Evolutionary conservation across 31 red algal genomes (phyloP).

Genomic region (Odonthalia washingtoniensis): DNA sequence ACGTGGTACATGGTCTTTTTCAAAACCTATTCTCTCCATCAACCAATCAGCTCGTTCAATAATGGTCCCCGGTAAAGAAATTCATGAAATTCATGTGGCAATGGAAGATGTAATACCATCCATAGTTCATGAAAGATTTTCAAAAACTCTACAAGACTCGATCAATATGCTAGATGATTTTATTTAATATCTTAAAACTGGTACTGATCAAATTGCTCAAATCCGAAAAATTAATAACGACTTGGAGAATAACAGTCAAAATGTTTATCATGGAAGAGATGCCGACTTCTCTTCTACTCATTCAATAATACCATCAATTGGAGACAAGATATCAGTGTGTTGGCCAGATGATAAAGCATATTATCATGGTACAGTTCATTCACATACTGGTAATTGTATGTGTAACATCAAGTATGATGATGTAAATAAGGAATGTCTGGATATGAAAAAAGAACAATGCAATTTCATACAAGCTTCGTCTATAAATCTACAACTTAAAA

Average conservation of each 20-base stretch:
- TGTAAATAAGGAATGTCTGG: background rate
- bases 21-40: background rate
- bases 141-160: background rate
- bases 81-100: conserved; percentile 3
- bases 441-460: background rate
- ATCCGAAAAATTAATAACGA: background rate
- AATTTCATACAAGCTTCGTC: background rate
- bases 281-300: background rate
- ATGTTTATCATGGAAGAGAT: background rate
- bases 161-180: background rate
- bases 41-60: background rate
- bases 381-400: background rate
- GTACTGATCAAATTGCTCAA: background rate
- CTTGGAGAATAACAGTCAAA: background rate
- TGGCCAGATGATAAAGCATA: too few relatives aligned
- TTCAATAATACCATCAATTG: background rate
- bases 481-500: background rate
- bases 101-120: background rate
- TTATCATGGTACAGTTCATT: background rate
- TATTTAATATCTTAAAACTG: background rate
- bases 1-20: background rate
- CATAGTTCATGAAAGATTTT: background rate
- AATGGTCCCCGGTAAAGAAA: conserved; percentile 11
- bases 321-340: background rate
- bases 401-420: background rate